Base-by-base conservation (phyloP, 2,329 filamentous ascomycete species). In the Monilinia vaccinii-corymbosi region DNA sequence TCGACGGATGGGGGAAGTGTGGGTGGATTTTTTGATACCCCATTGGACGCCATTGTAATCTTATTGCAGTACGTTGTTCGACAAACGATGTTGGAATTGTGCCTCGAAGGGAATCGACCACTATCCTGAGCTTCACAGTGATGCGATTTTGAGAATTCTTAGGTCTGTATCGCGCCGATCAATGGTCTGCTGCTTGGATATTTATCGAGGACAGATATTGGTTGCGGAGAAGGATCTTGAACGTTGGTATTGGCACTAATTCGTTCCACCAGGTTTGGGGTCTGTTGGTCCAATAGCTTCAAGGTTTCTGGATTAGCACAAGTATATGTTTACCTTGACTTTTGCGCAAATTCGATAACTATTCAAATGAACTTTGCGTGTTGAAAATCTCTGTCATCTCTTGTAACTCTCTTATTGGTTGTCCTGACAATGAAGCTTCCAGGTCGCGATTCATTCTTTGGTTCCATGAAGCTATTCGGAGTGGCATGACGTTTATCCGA, bases 1-100 rank as follows among this genome's bases (percentile, higher is more conserved):
- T 99, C 93, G 64, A 97, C 91, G 18, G 91, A 96, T 18, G 94
- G 93, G 23, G 93, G 91, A 4, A 88, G 78, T 45, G 83, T 75
- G 18, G 84, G 82, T 34, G 83, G 83, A 63, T 77, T 76, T 73
- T 70, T 56, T 14, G 58, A 56, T 32, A 42, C n/a, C 14, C 58
- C 58, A 25, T 60, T 60, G 51, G 58, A 60, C 14, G 58, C 44
- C 58, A 60, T 60, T 47, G n/a, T 49, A 13, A 46, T 46, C 21
- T n/a, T 25, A 31, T 23, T 21, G 40, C 40, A 16, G 21, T n/a
- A n/a, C n/a, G n/a, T 40, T 28, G 31, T 38, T 38, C 38, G 23
- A 48, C 45, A 40, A 23, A 48, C 42, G 1, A 42, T 21, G 42
- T 60, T 28, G 44, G 45, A 28, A n/a, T n/a, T 49, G 6, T 31